Conservation (phyloP, 2,329 filamentous ascomycete species). For the Xylariaceae sp. region DNA sequence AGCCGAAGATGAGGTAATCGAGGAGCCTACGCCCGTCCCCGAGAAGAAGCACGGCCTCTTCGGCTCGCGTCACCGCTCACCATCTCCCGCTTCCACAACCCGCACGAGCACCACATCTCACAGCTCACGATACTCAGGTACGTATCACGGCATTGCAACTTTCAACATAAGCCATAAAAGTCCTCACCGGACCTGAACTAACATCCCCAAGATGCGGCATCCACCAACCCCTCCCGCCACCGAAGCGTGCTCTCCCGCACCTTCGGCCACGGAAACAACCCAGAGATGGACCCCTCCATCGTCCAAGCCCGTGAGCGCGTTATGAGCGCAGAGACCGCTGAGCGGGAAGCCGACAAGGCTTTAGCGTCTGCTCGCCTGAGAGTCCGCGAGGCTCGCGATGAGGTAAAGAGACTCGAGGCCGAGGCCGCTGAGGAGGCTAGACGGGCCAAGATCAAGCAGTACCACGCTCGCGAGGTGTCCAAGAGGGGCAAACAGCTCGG, state of each 20-base stretch:
- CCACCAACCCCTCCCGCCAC: slow-evolving; percentile 23
- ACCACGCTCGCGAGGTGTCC: slow-evolving; percentile 61
- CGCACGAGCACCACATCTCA: slow-evolving; percentile 22
- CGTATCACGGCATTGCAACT: slow-evolving; percentile 1
- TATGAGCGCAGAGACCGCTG: slow-evolving; percentile 59
- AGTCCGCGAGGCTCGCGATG: slow-evolving; percentile 61
- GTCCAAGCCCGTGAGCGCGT: slow-evolving; percentile 60
- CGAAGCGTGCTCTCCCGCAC: slow-evolving; percentile 43
- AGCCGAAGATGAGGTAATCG: slow-evolving; percentile 36
- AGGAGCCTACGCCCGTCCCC: slow-evolving; percentile 48
- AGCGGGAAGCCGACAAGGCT: slow-evolving; percentile 64
- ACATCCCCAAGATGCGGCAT: slow-evolving; percentile 12
- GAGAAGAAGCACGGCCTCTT: slow-evolving; percentile 39
- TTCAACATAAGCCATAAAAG: not conserved
- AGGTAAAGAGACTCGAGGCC: slow-evolving; percentile 60
- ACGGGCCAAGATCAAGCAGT: slow-evolving; percentile 65
- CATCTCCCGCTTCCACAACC: slow-evolving; percentile 17
- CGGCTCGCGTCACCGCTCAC: slow-evolving; percentile 38
- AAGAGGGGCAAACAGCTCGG: slow-evolving; percentile 70
- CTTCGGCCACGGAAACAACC: slow-evolving; percentile 43
- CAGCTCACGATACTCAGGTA: slow-evolving; percentile 27
- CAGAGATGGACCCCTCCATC: slow-evolving; percentile 61
- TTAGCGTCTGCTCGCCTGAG: slow-evolving; percentile 55
- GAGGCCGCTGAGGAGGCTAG: slow-evolving; percentile 66
- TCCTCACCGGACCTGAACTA: not conserved